A percentile compares a stretch with the other conserved stretches of the same genome.
phyloP scores from a whole-genome alignment of 1,139 yeast species.

The Wickerhamomyces sp. region DNA sequence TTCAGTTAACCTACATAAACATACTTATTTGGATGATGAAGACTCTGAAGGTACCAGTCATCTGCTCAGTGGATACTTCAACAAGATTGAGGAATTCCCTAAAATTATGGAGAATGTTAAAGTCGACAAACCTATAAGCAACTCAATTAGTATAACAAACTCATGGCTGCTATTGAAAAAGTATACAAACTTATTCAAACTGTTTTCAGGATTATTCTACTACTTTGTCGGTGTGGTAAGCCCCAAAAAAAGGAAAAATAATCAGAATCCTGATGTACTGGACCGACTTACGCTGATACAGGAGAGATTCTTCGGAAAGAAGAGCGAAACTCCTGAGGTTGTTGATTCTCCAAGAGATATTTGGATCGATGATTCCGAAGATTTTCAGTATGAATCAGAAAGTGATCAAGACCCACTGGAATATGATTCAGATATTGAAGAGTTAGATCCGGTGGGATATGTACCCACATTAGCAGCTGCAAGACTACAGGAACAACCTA shows the following conservation, averaged over 20 bases:
- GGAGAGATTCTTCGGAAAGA: neutral
- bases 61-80: conserved; percentile 26
- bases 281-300: neutral
- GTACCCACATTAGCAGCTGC: conserved; percentile 11
- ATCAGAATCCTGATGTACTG: neutral
- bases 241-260: neutral
- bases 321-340: neutral
- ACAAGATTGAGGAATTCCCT: conserved; percentile 20
- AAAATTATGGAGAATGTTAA: conserved; percentile 16
- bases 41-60: conserved; percentile 9
- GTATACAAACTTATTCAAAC: conserved; percentile 9
- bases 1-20: conserved; percentile 39
- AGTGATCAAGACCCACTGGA: conserved; percentile 24
- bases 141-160: conserved; percentile 1
- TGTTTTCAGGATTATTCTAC: conserved; percentile 13
- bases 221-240: conserved; percentile 1
- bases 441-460: conserved; percentile 13
- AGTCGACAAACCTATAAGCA: conserved; percentile 9
- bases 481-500: conserved; percentile 4
- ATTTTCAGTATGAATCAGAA: conserved; percentile 17
- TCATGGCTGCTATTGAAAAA: conserved; percentile 15
- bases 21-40: conserved; percentile 55
- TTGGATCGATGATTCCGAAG: conserved; percentile 15
- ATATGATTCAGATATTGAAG: conserved; percentile 23
- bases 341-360: conserved; percentile 3